Conservation (phyloP, 2,329 filamentous ascomycete species). For the Fusarium concolor region DNA sequence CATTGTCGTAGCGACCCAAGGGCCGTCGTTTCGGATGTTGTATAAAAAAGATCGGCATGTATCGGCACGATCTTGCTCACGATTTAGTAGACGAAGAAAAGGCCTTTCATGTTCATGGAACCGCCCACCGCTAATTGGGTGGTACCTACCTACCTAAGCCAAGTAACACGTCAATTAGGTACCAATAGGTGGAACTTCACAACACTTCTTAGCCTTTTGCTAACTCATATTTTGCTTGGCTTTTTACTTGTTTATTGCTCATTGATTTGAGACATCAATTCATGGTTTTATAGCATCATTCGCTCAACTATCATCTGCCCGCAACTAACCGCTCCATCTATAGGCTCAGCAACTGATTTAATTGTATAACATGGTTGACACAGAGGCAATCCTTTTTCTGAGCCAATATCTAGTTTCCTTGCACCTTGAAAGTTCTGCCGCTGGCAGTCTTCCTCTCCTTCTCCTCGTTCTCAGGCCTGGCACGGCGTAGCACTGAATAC, state of each 20-base stretch:
- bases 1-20: conserved; percentile 52
- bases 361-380: conserved; percentile 21
- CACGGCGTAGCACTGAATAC: conserved; percentile 86
- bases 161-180: conserved; percentile 10
- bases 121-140: conserved; percentile 37
- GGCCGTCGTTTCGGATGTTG: conserved; percentile 41
- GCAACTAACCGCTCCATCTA: conserved; percentile 18
- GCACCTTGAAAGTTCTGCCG: conserved; percentile 85
- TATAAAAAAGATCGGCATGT: conserved; percentile 29
- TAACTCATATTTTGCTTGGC: background rate
- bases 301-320: conserved; percentile 39
- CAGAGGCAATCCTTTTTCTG: conserved; percentile 15
- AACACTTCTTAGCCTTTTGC: background rate
- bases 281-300: conserved; percentile 40
- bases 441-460: conserved; percentile 98
- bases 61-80: conserved; percentile 10
- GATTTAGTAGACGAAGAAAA: conserved; percentile 2
- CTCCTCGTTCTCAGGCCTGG: conserved; percentile 94
- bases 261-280: conserved; percentile 16
- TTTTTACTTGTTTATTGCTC: background rate
- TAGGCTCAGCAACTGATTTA: conserved; percentile 5
- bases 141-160: conserved; percentile 31
- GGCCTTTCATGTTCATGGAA: conserved; percentile 28
- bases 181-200: background rate
- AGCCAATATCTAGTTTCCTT: conserved; percentile 49